Evolutionary conservation across 495 filamentous ascomycete species (phyloP).

Genomic region (Pseudevernia furfuracea): DNA sequence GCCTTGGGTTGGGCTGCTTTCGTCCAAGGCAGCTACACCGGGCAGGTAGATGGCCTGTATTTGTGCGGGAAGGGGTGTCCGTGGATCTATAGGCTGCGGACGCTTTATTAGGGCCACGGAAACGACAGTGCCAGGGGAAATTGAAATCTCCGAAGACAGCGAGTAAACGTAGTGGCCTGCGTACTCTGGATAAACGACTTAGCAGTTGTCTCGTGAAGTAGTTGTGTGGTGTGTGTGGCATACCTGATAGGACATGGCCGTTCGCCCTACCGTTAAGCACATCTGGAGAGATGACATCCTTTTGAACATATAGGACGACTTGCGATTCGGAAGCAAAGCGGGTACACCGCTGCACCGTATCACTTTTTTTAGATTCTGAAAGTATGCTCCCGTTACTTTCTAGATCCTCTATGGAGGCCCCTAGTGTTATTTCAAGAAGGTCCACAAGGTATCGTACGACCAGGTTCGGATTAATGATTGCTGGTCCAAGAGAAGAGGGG

Average conservation of each 20-base stretch:
- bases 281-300: conserved; percentile 59
- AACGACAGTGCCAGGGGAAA: conserved; percentile 67
- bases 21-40: conserved; percentile 59
- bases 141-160: conserved; percentile 72
- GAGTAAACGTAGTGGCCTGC: conserved; percentile 57
- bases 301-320: conserved; percentile 81
- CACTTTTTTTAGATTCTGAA: conserved; percentile 56
- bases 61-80: conserved; percentile 69
- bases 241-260: conserved; percentile 34
- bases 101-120: conserved; percentile 87
- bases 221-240: background rate
- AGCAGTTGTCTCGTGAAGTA: background rate
- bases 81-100: conserved; percentile 73
- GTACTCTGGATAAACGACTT: conserved; percentile 11
- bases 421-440: conserved; percentile 76
- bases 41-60: conserved; percentile 89
- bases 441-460: conserved; percentile 73
- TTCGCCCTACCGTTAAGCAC: conserved; percentile 44
- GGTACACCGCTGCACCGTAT: conserved; percentile 79
- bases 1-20: conserved; percentile 56
- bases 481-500: conserved; percentile 34
- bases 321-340: conserved; percentile 85
- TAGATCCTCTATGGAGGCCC: conserved; percentile 72
- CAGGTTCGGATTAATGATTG: conserved; percentile 47
- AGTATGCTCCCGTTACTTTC: conserved; percentile 74